phyloP scores from a whole-genome alignment of 2,329 filamentous ascomycete species.

The Stromatinia cepivora region DNA sequence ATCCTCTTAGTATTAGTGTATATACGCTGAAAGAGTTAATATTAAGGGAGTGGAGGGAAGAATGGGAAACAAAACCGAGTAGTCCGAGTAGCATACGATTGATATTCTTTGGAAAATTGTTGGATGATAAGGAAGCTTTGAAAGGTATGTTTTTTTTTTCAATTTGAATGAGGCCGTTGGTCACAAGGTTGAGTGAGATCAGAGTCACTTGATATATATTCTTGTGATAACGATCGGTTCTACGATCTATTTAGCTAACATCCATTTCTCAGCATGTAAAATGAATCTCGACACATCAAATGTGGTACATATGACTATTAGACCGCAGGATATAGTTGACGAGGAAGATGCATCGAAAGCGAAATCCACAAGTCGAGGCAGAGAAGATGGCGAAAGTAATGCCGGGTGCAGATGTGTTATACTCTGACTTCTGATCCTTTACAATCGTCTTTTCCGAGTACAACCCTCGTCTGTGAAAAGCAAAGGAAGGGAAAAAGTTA shows the following conservation, averaged over 20 bases:
- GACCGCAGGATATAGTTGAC: slow-evolving; percentile 78
- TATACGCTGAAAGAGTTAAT: slow-evolving; percentile 95
- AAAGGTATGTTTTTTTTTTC: slow-evolving; percentile 62
- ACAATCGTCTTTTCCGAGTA: not conserved
- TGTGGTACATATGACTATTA: slow-evolving; percentile 92
- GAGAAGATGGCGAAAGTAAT: slow-evolving; percentile 55
- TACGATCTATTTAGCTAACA: not conserved
- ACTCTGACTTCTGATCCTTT: slow-evolving; percentile 45
- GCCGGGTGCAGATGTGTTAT: slow-evolving; percentile 66
- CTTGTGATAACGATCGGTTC: not conserved
- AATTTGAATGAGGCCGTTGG: not conserved
- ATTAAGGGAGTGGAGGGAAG: slow-evolving; percentile 85
- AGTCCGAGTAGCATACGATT: slow-evolving; percentile 87
- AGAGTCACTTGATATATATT: not conserved
- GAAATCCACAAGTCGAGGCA: slow-evolving; percentile 44
- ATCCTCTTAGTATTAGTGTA: slow-evolving; percentile 87
- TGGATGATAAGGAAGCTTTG: slow-evolving; percentile 83
- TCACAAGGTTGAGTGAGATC: not conserved
- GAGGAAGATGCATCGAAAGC: slow-evolving; percentile 54
- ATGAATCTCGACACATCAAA: slow-evolving; percentile 75
- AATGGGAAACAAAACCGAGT: slow-evolving; percentile 85
- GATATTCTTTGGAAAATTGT: slow-evolving; percentile 86
- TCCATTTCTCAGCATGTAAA: slow-evolving; percentile 63
- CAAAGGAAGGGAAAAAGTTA: not conserved
- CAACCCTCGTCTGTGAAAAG: not conserved